These are phyloP conservation scores for Entomortierella chlamydospora DNA, from an alignment of 192 early-diverging fungal genomes.

Conservation along the genomic window DNA sequence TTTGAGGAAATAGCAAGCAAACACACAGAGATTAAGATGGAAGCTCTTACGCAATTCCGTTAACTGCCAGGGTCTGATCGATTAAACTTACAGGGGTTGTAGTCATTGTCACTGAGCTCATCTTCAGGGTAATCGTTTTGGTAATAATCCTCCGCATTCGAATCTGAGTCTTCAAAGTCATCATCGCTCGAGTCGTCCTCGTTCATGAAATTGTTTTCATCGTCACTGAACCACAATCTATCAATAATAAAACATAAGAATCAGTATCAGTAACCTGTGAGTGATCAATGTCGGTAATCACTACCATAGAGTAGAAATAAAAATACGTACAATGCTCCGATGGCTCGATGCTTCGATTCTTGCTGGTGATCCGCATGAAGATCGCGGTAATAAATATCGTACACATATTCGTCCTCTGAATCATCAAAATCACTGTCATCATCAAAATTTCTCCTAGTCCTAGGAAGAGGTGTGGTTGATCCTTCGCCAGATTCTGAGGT, in stretches of 20 bases:
- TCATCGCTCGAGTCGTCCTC: constrained; percentile 25
- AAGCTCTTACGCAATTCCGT: too few relatives aligned
- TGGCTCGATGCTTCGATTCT: constrained; percentile 36
- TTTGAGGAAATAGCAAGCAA: too few relatives aligned
- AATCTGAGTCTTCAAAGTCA: constrained; percentile 41
- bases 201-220: constrained; percentile 37
- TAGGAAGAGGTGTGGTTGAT: not conserved
- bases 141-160: constrained; percentile 79
- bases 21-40: too few relatives aligned
- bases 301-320: constrained; percentile 1
- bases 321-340: constrained; percentile 62
- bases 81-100: constrained; percentile 2
- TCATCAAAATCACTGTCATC: constrained; percentile 36
- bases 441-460: constrained; percentile 2
- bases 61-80: not conserved
- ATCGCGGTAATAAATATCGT: constrained; percentile 80
- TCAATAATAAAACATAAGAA: too few relatives aligned
- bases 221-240: constrained; percentile 46
- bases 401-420: constrained; percentile 74
- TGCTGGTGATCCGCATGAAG: constrained; percentile 28
- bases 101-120: constrained; percentile 53
- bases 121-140: constrained; percentile 86
- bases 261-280: too few relatives aligned
- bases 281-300: not conserved
- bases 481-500: not conserved